A percentile compares a stretch with the other conserved stretches of the same genome.
Evolutionary conservation across 192 early-diverging fungal species (phyloP).

Genomic region (Coemansia sp.): DNA sequence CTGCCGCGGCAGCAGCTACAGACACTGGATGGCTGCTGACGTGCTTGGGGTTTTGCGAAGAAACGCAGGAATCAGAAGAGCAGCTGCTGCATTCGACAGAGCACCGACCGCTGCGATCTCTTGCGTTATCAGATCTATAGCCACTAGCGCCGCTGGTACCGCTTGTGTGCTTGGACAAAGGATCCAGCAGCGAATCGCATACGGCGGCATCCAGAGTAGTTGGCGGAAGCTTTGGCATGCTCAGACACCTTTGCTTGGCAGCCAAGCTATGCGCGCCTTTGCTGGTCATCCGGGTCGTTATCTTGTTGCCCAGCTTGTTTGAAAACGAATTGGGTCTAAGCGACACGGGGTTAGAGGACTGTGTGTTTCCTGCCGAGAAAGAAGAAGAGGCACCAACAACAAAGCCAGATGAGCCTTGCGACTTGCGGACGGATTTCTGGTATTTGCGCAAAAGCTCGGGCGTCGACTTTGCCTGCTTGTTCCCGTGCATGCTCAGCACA

Average conservation of each 20-base stretch:
- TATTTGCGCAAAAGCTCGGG: conserved; percentile 43
- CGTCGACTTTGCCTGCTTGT: conserved; percentile 45
- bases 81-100: not conserved
- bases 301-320: not conserved
- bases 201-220: conserved; percentile 38
- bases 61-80: not conserved
- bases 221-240: conserved; percentile 41
- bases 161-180: not conserved
- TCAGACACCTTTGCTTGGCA: conserved; percentile 35
- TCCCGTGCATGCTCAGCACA: conserved; percentile 8
- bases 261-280: not conserved
- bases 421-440: conserved; percentile 13
- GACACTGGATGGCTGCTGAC: not conserved
- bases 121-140: not conserved
- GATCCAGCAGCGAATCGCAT: conserved; percentile 36
- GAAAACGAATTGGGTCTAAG: conserved; percentile 39
- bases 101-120: conserved; percentile 4
- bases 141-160: not conserved
- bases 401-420: conserved; percentile 7
- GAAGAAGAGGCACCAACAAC: not conserved
- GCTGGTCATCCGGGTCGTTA: not conserved
- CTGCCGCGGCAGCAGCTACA: conserved; percentile 5
- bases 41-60: not conserved
- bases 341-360: conserved; percentile 23
- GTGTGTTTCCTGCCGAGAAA: conserved; percentile 4